These are phyloP conservation scores for Euptelea pleiosperma DNA, from an alignment of 164 flowering plant species.

Conservation along the genomic window DNA sequence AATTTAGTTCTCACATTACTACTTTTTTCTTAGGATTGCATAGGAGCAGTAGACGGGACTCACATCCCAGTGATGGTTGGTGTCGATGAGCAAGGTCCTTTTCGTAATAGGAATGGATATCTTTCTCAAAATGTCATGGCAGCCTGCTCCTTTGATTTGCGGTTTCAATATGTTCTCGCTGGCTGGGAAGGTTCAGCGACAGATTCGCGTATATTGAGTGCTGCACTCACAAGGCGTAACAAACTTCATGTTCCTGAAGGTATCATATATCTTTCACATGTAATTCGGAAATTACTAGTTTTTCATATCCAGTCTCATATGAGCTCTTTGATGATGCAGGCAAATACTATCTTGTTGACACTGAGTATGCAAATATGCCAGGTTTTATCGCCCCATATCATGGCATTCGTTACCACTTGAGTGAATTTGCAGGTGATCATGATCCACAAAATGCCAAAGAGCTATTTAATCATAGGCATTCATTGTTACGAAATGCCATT, in stretches of 20 bases:
- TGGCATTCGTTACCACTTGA: constrained; percentile 30
- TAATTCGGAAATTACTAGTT: too few species aligned
- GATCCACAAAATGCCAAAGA: constrained; percentile 49
- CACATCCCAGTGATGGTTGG: constrained; percentile 64
- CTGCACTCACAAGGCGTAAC: constrained; percentile 54
- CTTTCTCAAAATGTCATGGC: constrained; percentile 61
- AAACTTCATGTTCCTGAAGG: constrained; percentile 53
- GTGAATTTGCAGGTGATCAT: constrained; percentile 28
- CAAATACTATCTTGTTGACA: constrained; percentile 64
- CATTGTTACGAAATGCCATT: constrained; percentile 29
- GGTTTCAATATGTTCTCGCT: constrained; percentile 58
- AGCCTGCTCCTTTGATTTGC: constrained; percentile 61
- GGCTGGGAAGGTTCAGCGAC: constrained; percentile 83
- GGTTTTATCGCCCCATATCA: constrained; percentile 62
- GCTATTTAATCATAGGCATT: constrained; percentile 54
- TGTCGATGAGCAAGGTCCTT: constrained; percentile 62
- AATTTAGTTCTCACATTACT: constrained; percentile 1
- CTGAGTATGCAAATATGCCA: constrained; percentile 48
- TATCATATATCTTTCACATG: constrained; percentile 23
- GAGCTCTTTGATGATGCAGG: constrained; percentile 37
- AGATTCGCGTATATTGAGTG: constrained; percentile 45
- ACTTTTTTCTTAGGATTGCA: constrained; percentile 42
- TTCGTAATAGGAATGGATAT: constrained; percentile 48
- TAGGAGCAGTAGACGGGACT: constrained; percentile 56
- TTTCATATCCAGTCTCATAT: too few species aligned